Conservation (phyloP, 208 protist genomes). For the Novymonas esmeraldas region DNA sequence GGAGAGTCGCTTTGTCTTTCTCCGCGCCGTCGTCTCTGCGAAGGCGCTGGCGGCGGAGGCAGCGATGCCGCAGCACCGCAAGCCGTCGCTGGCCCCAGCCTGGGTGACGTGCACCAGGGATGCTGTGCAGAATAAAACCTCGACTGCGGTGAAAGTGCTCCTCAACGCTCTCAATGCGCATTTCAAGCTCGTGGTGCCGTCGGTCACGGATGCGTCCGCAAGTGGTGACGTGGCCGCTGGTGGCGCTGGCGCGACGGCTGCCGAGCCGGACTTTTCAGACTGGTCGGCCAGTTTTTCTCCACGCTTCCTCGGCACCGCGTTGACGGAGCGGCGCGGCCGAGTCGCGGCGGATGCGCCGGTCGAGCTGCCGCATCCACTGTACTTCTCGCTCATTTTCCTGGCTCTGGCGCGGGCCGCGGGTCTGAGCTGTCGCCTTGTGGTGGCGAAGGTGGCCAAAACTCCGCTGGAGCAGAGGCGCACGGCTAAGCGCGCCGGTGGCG, state of each 20-base stretch:
- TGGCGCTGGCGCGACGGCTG: neutral
- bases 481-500: neutral
- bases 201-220: neutral
- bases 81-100: conserved; percentile 51
- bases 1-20: conserved; percentile 13
- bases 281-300: conserved; percentile 33
- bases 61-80: conserved; percentile 20
- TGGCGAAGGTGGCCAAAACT: conserved; percentile 33
- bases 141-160: conserved; percentile 41
- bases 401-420: conserved; percentile 50
- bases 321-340: conserved; percentile 15
- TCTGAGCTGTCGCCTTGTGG: conserved; percentile 54
- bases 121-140: conserved; percentile 52
- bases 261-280: conserved; percentile 36
- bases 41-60: conserved; percentile 24
- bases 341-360: conserved; percentile 9
- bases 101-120: conserved; percentile 63
- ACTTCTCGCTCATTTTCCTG: conserved; percentile 57
- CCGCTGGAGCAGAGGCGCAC: conserved; percentile 11
- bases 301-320: conserved; percentile 16
- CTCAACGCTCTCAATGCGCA: conserved; percentile 39
- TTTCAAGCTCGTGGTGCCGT: conserved; percentile 31
- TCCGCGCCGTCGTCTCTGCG: conserved; percentile 27
- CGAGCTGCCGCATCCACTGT: conserved; percentile 48
- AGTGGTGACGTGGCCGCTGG: neutral